Evolutionary conservation across 192 early-diverging fungal genomes (phyloP).

Genomic region (Endogone sp.): DNA sequence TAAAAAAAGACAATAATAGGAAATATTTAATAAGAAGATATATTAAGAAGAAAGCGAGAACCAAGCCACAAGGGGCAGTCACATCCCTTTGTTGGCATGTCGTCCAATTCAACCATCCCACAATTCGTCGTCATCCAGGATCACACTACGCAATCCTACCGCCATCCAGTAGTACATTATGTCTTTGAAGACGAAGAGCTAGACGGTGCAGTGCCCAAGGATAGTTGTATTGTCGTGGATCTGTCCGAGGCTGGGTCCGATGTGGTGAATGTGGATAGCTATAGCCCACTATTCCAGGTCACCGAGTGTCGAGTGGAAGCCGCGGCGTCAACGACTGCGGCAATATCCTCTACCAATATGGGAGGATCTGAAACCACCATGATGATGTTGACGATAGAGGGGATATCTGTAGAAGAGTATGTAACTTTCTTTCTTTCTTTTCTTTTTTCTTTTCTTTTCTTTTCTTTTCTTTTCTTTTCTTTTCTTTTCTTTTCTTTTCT

Average conservation of each 20-base stretch:
- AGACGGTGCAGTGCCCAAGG: constrained; percentile 25
- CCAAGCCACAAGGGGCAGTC: too few species aligned
- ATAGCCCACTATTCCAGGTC: constrained; percentile 39
- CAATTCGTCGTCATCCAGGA: constrained; percentile 43
- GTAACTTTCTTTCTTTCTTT: neutral
- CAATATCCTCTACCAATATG: neutral
- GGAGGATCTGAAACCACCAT: neutral
- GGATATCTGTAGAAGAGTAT: neutral
- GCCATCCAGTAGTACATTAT: constrained; percentile 40
- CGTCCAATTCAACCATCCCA: constrained; percentile 21
- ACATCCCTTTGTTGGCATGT: neutral
- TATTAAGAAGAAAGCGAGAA: too few species aligned
- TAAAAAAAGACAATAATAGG: too few species aligned
- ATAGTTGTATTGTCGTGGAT: constrained; percentile 30
- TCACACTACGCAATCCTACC: constrained; percentile 26
- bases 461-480: too few species aligned
- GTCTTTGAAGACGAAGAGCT: constrained; percentile 41
- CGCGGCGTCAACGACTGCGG: neutral
- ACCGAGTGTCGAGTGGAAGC: constrained; percentile 3
- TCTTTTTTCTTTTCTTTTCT: neutral
- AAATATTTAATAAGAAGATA: too few species aligned
- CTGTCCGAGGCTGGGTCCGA: constrained; percentile 22
- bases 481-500: too few species aligned
- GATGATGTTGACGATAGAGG: neutral
- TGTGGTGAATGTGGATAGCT: constrained; percentile 20